Conservation (phyloP, 495 filamentous ascomycete species). For the Extremus antarcticus region DNA sequence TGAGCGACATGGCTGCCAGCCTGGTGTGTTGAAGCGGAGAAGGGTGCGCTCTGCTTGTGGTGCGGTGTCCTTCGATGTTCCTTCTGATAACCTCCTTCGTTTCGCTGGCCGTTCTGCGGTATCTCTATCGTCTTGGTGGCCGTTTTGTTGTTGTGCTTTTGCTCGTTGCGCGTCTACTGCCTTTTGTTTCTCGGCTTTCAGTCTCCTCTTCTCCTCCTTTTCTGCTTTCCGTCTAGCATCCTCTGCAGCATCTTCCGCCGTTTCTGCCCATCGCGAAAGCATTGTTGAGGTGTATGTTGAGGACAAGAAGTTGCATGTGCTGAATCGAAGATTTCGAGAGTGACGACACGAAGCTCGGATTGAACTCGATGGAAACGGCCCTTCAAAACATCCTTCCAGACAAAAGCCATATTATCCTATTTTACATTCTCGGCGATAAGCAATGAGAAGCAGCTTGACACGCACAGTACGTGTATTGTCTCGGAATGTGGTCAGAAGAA, state of each 20-base stretch:
- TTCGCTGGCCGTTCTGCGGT: slow-evolving; percentile 39
- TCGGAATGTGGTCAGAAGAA: slow-evolving; percentile 5
- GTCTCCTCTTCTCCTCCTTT: slow-evolving; percentile 79
- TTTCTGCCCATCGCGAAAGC: slow-evolving; percentile 74
- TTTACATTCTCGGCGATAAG: slow-evolving; percentile 13
- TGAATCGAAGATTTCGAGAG: no score
- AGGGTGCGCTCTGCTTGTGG: slow-evolving; percentile 35
- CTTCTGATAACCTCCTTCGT: slow-evolving; percentile 39
- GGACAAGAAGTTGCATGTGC: neutral
- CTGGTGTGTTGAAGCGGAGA: slow-evolving; percentile 56
- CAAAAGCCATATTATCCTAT: no score
- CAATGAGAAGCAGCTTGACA: slow-evolving; percentile 13
- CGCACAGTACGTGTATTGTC: slow-evolving; percentile 1
- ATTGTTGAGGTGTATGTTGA: slow-evolving; percentile 1
- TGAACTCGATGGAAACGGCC: no score
- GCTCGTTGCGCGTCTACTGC: slow-evolving; percentile 46
- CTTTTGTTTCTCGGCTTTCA: slow-evolving; percentile 75
- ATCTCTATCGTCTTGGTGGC: slow-evolving; percentile 1
- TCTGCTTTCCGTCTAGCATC: slow-evolving; percentile 67
- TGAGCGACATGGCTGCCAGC: slow-evolving; percentile 66
- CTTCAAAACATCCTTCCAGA: no score
- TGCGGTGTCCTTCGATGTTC: slow-evolving; percentile 12
- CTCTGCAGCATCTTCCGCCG: slow-evolving; percentile 58
- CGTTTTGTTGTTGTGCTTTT: slow-evolving; percentile 21
- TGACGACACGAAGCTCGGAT: slow-evolving; percentile 6